Base-by-base conservation (phyloP, 257 asterid species). In the Nicotiana paniculata region DNA sequence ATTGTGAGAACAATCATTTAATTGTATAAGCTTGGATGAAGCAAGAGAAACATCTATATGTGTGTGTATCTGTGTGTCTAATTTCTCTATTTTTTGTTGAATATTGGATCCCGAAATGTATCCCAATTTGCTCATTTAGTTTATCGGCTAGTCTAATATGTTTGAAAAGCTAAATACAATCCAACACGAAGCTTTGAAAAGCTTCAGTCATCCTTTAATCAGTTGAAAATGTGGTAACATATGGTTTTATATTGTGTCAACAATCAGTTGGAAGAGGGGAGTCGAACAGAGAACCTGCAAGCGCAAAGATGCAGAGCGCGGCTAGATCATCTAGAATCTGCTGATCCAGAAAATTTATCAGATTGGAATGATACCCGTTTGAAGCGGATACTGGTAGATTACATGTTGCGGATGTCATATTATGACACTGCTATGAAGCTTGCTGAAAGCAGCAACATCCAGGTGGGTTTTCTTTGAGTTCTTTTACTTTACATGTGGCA, bases 351-450 rank as follows among this genome's bases (percentile, higher is more conserved):
- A 77, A 93, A 89, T 66, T 15, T 92, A 72, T 85, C 97, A 16
- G 95, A 86, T 72, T 97, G 97, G 98, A 91, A 84, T 77, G 82
- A 72, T 86, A 89, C 85, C 35, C 93, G 99, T 43, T 86, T 97
- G 95, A 95, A 91, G 78, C 83, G 98, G 66, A 90, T 97, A 86
- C 94, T 97, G 66, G 97, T 97, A 35, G 99, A 97, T 82, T 97
- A 97, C 88, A 93, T 97, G 97, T 80, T 95, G 89, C 91, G 98
- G 61, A 95, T 96, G 98, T 96, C 99, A 17, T 96, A 94, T 86
- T 94, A 90, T 80, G 95, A 90, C 82, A 92, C 98, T 67, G 99
- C 99, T 72, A 84, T 79, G 78, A 93, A 91, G 93, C 93, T 97
- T 82, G 96, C 98, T 43, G 96, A 93, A 88, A 86, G 89, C 89